Conservation (phyloP, 257 asterid species). For the Ballota nigra region DNA sequence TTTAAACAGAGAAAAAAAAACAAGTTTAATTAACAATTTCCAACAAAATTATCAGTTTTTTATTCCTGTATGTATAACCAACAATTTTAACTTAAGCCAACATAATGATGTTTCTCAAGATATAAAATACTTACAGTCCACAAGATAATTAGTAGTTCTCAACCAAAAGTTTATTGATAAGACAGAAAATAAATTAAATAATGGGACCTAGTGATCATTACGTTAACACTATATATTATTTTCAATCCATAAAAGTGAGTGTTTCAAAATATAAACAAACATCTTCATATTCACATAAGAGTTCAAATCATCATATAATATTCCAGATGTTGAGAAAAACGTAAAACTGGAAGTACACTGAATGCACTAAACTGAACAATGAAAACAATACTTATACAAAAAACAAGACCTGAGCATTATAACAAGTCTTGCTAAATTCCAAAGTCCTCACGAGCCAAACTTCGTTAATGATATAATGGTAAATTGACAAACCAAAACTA, state of each 20-base stretch:
- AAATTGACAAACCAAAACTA: not conserved
- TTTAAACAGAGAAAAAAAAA: too few species aligned
- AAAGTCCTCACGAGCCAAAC: not conserved
- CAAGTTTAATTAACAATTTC: too few species aligned
- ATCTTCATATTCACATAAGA: not conserved
- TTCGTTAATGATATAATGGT: not conserved
- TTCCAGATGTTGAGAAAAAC: not conserved
- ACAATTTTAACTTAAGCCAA: not conserved
- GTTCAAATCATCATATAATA: not conserved
- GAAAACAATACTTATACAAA: not conserved
- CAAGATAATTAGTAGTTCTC: not conserved
- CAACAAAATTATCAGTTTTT: not conserved
- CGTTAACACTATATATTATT: not conserved
- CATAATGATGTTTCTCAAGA: not conserved
- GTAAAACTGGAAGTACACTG: not conserved
- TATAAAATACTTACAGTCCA: not conserved
- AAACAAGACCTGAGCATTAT: not conserved
- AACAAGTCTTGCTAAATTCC: constrained; percentile 1
- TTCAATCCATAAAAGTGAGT: not conserved
- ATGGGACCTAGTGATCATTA: not conserved
- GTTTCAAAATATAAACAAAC: not conserved
- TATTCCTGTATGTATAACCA: not conserved
- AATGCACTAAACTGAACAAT: not conserved
- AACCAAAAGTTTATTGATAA: not conserved
- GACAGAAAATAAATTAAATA: not conserved